Conservation (phyloP, 345 rosid species). For the Bruguiera gymnorhiza region DNA sequence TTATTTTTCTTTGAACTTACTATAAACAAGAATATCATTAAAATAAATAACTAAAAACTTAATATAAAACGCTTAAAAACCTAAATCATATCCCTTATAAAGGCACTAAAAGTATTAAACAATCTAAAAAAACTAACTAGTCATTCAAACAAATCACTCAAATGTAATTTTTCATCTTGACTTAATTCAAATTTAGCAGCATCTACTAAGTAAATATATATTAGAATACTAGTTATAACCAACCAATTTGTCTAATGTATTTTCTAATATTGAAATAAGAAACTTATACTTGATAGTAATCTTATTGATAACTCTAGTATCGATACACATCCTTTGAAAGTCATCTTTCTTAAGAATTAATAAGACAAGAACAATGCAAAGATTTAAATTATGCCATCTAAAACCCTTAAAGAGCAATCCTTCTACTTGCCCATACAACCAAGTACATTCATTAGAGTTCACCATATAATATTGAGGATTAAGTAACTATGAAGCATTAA, state of each 20-base stretch:
- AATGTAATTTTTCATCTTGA: not conserved
- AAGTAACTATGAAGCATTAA: too few species aligned
- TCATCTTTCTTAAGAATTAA: not conserved
- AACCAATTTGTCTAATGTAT: not conserved
- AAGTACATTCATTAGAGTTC: not conserved
- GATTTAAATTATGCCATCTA: not conserved
- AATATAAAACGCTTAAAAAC: not conserved
- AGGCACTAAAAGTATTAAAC: not conserved
- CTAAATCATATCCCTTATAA: not conserved
- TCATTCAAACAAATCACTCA: not conserved
- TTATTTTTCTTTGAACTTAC: too few species aligned
- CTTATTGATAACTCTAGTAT: not conserved
- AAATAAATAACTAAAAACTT: not conserved
- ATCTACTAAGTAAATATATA: not conserved
- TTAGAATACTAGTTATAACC: not conserved
- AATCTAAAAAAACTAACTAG: not conserved
- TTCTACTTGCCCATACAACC: not conserved
- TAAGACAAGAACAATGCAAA: not conserved
- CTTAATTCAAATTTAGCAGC: not conserved
- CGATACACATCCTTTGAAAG: not conserved
- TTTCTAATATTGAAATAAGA: not conserved
- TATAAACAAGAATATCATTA: not conserved
- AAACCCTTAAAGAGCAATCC: not conserved
- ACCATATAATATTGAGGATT: not conserved
- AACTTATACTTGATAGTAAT: not conserved